These are phyloP conservation scores for Camellia granthamiana DNA, from an alignment of 148 eudicot genomes.

Conservation along the genomic window DNA sequence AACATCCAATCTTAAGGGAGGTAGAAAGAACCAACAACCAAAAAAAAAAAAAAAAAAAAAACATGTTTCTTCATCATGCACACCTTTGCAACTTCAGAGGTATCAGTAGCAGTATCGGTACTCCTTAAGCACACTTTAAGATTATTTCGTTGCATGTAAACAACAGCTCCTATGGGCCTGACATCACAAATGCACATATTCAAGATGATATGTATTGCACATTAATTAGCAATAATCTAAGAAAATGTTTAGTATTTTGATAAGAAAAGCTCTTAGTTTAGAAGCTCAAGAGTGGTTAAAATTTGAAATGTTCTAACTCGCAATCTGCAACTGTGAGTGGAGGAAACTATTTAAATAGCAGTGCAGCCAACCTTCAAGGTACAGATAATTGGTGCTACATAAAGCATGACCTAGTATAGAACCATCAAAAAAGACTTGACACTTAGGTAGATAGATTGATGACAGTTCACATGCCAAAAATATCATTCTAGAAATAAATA, in stretches of 20 bases:
- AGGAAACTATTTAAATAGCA: background rate
- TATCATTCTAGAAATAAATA: background rate
- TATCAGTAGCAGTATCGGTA: constrained; percentile 59
- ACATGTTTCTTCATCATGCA: constrained; percentile 11
- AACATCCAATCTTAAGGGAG: background rate
- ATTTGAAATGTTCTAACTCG: background rate
- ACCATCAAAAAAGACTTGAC: background rate
- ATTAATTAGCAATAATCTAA: background rate
- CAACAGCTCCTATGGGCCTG: constrained; percentile 94
- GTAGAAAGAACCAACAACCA: background rate
- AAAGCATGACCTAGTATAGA: background rate
- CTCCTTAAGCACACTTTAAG: constrained; percentile 91
- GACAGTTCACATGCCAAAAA: background rate
- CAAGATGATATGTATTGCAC: background rate
- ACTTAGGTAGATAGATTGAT: background rate
- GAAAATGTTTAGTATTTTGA: background rate
- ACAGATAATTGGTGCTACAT: constrained; percentile 1
- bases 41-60: background rate
- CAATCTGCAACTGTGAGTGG: background rate
- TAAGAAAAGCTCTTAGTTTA: background rate
- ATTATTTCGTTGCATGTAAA: constrained; percentile 74
- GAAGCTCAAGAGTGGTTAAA: background rate
- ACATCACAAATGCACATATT: constrained; percentile 2
- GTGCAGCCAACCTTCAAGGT: background rate
- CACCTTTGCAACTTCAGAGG: constrained; percentile 95